A percentile compares a stretch with the other conserved stretches of the same genome.
These are phyloP conservation scores for Quercus ilex DNA, from an alignment of 306 rosid species.

Conservation along the genomic window DNA sequence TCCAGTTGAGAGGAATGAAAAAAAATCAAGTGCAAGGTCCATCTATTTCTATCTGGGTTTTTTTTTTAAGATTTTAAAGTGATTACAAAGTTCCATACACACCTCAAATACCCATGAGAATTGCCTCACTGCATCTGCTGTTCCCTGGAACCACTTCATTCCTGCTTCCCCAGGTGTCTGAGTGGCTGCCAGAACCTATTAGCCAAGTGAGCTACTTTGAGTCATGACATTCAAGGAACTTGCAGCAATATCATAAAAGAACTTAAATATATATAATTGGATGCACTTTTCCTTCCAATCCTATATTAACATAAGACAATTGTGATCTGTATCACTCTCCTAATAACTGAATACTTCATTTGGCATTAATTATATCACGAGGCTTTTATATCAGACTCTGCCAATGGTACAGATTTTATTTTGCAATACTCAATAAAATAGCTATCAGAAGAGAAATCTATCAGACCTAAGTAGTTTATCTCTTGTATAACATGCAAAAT, in stretches of 20 bases:
- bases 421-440: neutral
- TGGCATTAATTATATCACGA: neutral
- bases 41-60: neutral
- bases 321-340: neutral
- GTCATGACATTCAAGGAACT: neutral
- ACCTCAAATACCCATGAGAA: constrained; percentile 84
- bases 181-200: constrained; percentile 93
- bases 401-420: neutral
- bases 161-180: constrained; percentile 91
- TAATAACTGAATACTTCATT: neutral
- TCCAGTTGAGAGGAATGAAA: constrained; percentile 9
- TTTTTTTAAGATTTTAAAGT: neutral
- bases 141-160: constrained; percentile 91
- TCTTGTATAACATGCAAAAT: neutral
- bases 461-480: neutral
- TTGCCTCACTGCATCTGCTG: constrained; percentile 98
- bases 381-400: neutral
- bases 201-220: constrained; percentile 8
- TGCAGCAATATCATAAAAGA: constrained; percentile 7
- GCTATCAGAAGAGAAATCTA: neutral
- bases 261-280: neutral
- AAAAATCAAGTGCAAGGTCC: neutral
- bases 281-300: neutral
- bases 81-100: constrained; percentile 10
- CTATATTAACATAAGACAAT: neutral